A percentile compares a stretch with the other conserved stretches of the same genome.
These are phyloP conservation scores for Suzukiozyma palmioleophila DNA, from an alignment of 1,139 yeast genomes.

Conservation along the genomic window DNA sequence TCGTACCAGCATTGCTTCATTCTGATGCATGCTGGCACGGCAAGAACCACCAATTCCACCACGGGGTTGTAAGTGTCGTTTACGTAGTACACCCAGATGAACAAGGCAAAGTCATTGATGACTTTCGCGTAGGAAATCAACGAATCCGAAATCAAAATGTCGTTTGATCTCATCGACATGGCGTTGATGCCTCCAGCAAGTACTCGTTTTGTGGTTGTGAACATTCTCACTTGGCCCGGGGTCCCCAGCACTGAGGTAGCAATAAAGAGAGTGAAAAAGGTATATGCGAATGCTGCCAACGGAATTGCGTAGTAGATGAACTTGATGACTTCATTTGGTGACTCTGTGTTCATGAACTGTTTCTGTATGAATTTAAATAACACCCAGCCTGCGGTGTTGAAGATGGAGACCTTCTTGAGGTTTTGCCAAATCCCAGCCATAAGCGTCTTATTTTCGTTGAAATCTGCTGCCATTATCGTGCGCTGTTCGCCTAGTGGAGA, in stretches of 20 bases:
- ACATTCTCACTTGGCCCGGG: constrained; percentile 41
- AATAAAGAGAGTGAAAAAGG: constrained; percentile 16
- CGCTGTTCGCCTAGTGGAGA: constrained; percentile 29
- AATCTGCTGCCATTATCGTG: constrained; percentile 27
- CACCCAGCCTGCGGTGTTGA: constrained; percentile 20
- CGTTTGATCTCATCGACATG: constrained; percentile 61
- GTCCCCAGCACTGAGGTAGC: constrained; percentile 9
- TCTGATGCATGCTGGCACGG: constrained; percentile 67
- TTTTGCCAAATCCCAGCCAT: constrained; percentile 31
- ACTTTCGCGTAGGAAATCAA: constrained; percentile 77
- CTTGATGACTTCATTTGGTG: constrained; percentile 10
- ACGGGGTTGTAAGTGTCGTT: constrained; percentile 21
- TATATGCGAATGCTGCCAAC: constrained; percentile 14
- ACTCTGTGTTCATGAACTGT: constrained; percentile 9
- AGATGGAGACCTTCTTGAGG: constrained; percentile 17
- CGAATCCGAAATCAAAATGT: constrained; percentile 76
- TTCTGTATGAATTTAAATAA: constrained; percentile 18
- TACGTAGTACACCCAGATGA: constrained; percentile 32
- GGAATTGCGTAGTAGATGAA: constrained; percentile 15
- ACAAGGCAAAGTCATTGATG: constrained; percentile 60
- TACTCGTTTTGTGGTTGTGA: constrained; percentile 50
- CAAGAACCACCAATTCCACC: constrained; percentile 48
- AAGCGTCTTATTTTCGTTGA: constrained; percentile 28
- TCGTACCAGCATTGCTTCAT: constrained; percentile 79
- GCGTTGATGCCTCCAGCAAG: constrained; percentile 53